Base-by-base conservation (phyloP, 2,329 filamentous ascomycete species). In the Trichoderma harzianum region DNA sequence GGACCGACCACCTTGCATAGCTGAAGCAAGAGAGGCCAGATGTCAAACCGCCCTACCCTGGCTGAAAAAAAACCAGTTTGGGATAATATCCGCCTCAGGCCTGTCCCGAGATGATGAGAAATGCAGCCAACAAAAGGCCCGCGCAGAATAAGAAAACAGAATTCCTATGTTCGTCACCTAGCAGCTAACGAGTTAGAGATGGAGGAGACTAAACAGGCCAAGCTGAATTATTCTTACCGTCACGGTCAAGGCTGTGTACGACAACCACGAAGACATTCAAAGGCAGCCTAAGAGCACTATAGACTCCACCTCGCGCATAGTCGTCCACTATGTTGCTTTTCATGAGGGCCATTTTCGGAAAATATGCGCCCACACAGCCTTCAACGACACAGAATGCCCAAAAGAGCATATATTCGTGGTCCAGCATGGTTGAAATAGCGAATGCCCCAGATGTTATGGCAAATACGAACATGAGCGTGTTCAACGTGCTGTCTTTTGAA, bases 341-440 rank as follows among this genome's bases (percentile, higher is more conserved):
- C 69, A 89, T 76, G 63, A 85, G 85, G 1, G 83, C 85, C 77
- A 89, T 87, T 71, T 83, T 84, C 0, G 88, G 88, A 75, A 84
- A 89, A 75, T 90, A 90, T 43, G 86, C 80, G 6, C 88, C 88
- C 26, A 89, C 84, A 76, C 86, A 88, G 12, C 82, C 80, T 76
- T 90, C 88, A 68, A 90, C 86, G 1, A 88, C 73, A 75, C 86
- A 88, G 75, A 90, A 88, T 8, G 83, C 82, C 84, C 85, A 88
- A 74, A 90, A 87, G 0, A 86, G 82, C 5, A 84, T 58, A 4
- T 77, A 74, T 75, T 86, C 84, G 43, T 80, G 79, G 74, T 83
- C 81, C 16, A 84, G 70, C 2, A 86, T 75, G 10, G 83, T 81
- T 11, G 84, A 81, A 28, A 83, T 76, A 51, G 84, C 79, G 67